Base-by-base conservation (phyloP, 1,284 basidiomycete genomes). In the Psilocybe mexicana region DNA sequence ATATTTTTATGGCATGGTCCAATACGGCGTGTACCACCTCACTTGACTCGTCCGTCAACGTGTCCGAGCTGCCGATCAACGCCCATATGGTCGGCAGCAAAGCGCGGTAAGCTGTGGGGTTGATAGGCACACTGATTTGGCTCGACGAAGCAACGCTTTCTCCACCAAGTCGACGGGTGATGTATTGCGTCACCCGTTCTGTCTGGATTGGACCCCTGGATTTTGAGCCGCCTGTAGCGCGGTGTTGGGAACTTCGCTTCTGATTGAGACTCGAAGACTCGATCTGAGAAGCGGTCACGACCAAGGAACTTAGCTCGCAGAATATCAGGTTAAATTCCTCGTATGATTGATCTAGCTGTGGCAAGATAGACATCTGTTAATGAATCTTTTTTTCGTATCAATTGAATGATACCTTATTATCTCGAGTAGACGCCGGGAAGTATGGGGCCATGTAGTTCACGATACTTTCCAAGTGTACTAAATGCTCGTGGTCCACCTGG, bases 41-140 rank as follows among this genome's bases (percentile, higher is more conserved):
- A 61, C 62, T 67, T 52, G 74, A 69, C 36, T 61, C 62, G 14
- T 57, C 63, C n/a, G 64, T 62, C 50, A 68, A 62, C 54, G 51
- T 55, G 35, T 49, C 47, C 35, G 62, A 55, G 48, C 75, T 80
- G 66, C 83, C 87, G 52, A 95, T 69, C 46, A 97, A 75, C 26
- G 87, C 83, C 92, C 93, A 96, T 45, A 96, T 79, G 1, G 93
- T 90, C 1, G 94, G 93, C 23, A 94, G 76, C 30, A 96, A 78
- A 1, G 87, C 80, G 2, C 73, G 67, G 73, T 94, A 96, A 11
- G 85, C 79, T n/a, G 79, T 68, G 0, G 85, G 73, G 10, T 83
- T 79, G 50, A 95, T 74, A 0, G 83, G 60, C 67, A 76, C 69
- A 71, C 74, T 67, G 65, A 80, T 65, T 66, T 76, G 74, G 58